phyloP scores from a whole-genome alignment of 176 grass and related monocot species.

The Paspalum vaginatum region DNA sequence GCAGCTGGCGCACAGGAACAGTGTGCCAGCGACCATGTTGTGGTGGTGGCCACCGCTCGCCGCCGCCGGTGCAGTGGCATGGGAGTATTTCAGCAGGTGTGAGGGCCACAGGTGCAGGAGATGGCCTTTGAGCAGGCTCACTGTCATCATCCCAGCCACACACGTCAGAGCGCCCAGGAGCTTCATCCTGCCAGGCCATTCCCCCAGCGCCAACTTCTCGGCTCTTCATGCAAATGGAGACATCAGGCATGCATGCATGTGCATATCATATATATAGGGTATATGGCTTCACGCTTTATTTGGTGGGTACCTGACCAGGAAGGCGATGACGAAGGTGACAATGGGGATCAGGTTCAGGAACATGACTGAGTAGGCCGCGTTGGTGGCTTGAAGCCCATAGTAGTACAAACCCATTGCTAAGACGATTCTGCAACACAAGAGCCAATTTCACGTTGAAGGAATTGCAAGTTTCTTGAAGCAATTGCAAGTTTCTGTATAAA shows the following conservation, averaged over 20 bases:
- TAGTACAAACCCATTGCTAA: slow-evolving; percentile 31
- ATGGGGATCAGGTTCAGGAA: slow-evolving; percentile 47
- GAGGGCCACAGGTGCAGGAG: neutral
- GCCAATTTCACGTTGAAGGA: neutral
- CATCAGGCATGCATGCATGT: too few relatives aligned
- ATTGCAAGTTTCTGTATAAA: too few relatives aligned
- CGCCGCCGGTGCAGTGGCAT: neutral
- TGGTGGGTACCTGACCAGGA: slow-evolving; percentile 30
- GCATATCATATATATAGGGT: neutral
- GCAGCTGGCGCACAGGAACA: slow-evolving; percentile 34
- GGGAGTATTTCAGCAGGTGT: neutral
- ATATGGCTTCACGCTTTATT: neutral
- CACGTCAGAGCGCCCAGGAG: slow-evolving; percentile 27
- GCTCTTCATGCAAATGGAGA: slow-evolving; percentile 7
- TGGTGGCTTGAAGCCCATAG: slow-evolving; percentile 20
- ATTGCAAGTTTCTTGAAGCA: too few relatives aligned
- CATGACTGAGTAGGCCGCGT: neutral
- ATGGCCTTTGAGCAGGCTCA: slow-evolving; percentile 30
- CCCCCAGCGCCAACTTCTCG: slow-evolving; percentile 26
- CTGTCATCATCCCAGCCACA: slow-evolving; percentile 13
- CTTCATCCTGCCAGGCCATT: slow-evolving; percentile 26
- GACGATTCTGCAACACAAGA: slow-evolving; percentile 10
- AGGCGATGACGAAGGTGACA: slow-evolving; percentile 37
- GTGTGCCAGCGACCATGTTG: slow-evolving; percentile 23
- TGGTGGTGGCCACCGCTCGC: neutral